Evolutionary conservation across 169 alveolate genomes (phyloP), one percentile per base, ranked within the genome.

Genomic region (Perkinsus olseni): DNA sequence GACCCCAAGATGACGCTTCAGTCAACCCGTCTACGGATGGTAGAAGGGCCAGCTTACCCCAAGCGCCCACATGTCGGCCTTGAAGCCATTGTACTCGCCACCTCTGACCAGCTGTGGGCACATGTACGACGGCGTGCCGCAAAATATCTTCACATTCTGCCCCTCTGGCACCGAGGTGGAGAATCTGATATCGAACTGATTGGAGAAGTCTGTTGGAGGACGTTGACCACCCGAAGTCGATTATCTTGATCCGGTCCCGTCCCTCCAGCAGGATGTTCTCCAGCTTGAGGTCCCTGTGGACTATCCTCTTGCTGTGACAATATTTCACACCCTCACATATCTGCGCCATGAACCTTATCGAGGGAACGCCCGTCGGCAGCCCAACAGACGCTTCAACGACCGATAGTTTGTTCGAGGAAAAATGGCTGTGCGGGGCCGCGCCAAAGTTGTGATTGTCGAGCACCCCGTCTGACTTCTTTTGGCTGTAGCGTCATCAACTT

Each of bases 101-200:
- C 95, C 94, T n/a, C 95, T 93, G 28, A 96, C 97, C 38, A 97
- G 96, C 95, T 97, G 98, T 20, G 98, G 98, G 3, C 97, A 95
- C 98, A 97, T 97, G 95, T 97, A 97, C 93, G 96, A 94, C 3
- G 98, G 98, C 11, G 98, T 97, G 28, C 98, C 98, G 93, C 98
- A 97, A 94, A 97, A 97, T 48, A 96, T 94, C 93, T 94, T 96
- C 74, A 95, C 94, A 92, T 96, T 96, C 74, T 95, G 94, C 8
- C 94, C 94, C 38, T 28, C 93, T 24, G 94, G 92, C 21, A 36
- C 45, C 3, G 62, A 39, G 0, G 95, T 91, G 74, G 74, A 39
- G 74, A 91, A 91, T n/a, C 92, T 45, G 74, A 13, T 17, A 1
- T 3, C 8, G 36, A 21, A 28, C 82, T 45, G 6, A 6, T 10